A percentile compares a stretch with the other conserved stretches of the same genome.
These are phyloP conservation scores for Coniochaeta hoffmannii DNA, from an alignment of 2,329 filamentous ascomycete species.

Conservation along the genomic window DNA sequence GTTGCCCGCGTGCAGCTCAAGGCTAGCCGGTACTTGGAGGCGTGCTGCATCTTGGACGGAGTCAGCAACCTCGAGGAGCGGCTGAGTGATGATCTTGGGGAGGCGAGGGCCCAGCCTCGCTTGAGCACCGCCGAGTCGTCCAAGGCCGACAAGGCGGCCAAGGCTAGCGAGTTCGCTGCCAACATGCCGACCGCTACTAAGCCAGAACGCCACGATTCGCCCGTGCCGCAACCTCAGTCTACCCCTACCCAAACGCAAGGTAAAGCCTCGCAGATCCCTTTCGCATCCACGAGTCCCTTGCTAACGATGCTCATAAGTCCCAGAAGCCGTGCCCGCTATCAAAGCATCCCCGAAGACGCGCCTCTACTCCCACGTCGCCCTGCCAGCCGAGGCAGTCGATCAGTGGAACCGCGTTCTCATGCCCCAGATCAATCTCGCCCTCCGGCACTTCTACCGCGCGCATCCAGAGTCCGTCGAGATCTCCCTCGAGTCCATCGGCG, in stretches of 20 bases:
- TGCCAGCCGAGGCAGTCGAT: slow-evolving; percentile 55
- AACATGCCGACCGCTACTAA: neutral
- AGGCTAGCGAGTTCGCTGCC: neutral
- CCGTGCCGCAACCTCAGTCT: neutral
- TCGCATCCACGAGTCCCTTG: neutral
- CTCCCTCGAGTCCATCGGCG: slow-evolving; percentile 66
- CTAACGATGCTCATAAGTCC: slow-evolving; percentile 8
- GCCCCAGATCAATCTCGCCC: slow-evolving; percentile 64
- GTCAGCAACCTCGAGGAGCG: slow-evolving; percentile 49
- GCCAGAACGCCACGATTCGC: neutral
- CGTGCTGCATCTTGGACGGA: slow-evolving; percentile 54
- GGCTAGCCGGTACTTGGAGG: slow-evolving; percentile 51
- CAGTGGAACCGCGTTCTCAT: slow-evolving; percentile 67
- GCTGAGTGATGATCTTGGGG: slow-evolving; percentile 38
- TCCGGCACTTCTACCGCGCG: slow-evolving; percentile 64
- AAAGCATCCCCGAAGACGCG: slow-evolving; percentile 35
- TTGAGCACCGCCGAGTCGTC: slow-evolving; percentile 14
- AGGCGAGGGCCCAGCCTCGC: slow-evolving; percentile 9
- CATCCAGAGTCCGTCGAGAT: slow-evolving; percentile 73
- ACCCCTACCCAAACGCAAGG: neutral
- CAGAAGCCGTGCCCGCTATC: slow-evolving; percentile 10
- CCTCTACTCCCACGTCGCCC: slow-evolving; percentile 51
- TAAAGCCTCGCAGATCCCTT: neutral
- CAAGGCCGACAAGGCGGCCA: slow-evolving; percentile 3
- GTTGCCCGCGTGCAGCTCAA: slow-evolving; percentile 46